Percentiles rank a stretch among this genome's conserved stretches.
Conservation (phyloP, 768 basidiomycete species). For the Suillus ampliporus region DNA sequence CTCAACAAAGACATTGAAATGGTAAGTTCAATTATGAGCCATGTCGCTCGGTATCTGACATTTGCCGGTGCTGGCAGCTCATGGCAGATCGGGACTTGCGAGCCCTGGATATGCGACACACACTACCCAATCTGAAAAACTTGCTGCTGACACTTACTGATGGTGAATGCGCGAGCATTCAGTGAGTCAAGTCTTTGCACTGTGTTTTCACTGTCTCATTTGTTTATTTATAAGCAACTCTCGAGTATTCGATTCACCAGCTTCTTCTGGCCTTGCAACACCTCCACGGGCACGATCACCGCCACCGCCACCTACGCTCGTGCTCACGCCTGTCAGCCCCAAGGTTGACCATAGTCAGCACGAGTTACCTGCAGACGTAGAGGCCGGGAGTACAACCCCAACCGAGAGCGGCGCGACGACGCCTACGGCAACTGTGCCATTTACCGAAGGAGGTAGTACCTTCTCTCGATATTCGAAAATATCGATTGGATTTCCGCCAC, state of each 20-base stretch:
- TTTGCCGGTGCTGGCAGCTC: constrained; percentile 53
- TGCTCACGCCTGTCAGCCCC: constrained; percentile 30
- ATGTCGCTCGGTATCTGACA: constrained; percentile 13
- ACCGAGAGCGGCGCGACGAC: constrained; percentile 63
- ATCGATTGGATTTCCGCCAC: constrained; percentile 61
- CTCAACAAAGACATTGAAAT: constrained; percentile 98
- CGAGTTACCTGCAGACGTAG: constrained; percentile 27
- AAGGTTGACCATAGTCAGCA: constrained; percentile 28
- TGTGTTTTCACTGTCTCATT: constrained; percentile 9
- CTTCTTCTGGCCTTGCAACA: constrained; percentile 29
- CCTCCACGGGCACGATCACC: constrained; percentile 28
- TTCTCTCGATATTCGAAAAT: constrained; percentile 46
- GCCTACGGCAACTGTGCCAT: constrained; percentile 47
- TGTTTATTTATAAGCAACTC: constrained; percentile 25
- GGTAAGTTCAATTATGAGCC: constrained; percentile 46
- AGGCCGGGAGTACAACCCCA: constrained; percentile 44
- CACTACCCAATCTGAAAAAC: constrained; percentile 95
- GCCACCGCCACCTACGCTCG: constrained; percentile 19
- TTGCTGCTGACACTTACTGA: constrained; percentile 84
- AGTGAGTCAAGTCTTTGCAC: constrained; percentile 43
- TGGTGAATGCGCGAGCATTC: constrained; percentile 56
- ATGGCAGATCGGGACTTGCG: constrained; percentile 91
- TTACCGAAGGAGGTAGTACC: constrained; percentile 36
- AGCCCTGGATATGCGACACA: constrained; percentile 93
- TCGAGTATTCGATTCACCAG: constrained; percentile 27